Base-by-base conservation (phyloP, 176 grass and related monocot genomes). In the Rhynchospora breviuscula region DNA sequence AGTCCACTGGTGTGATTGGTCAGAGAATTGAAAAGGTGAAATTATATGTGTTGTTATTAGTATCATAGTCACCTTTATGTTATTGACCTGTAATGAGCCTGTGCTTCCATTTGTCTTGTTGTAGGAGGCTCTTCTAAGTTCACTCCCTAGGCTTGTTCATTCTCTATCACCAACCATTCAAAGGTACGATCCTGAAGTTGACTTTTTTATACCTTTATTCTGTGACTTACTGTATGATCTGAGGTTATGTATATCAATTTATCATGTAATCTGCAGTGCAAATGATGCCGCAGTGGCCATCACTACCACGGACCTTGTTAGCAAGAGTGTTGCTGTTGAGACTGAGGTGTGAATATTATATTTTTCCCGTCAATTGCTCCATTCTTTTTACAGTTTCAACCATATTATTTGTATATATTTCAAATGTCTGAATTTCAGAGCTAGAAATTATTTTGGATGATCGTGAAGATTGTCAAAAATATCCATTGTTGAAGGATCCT, bases 281-380 rank as follows among this genome's bases (percentile, higher is more conserved):
- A 86, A 90, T 67, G 92, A 89, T 87, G 93, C 95, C 82, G 89
- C 95, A 80, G 86, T 95, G 57, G 95, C 95, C 57, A 98, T 98
- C 85, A 98, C 95, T 77, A 98, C 95, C 73, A 98, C 95, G 70
- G 95, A 98, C 77, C 95, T 98, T 81, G 95, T 98, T 88, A 98
- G 92, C 91, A 98, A 98, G 86, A 95, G 91, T 89, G 77, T 98
- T 51, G 92, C 95, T 77, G 91, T 98, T 33, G 92, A 95, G 69
- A 93, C 91, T 47, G 86, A 93, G 95, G 92, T 98, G 60, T 79
- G 84, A 87, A 45, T 77, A 11, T 31, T 46, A 17, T 61, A 63
- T 48, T 62, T 40, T 63, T 74, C 21, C 53, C 47, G 78, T 80
- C 21, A 12, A 78, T 46, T 10, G 47, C 49, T 79, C 78, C 15